Percentiles rank a stretch among this genome's conserved stretches.
Conservation (phyloP, 768 basidiomycete species). For the Collybia mongolica region DNA sequence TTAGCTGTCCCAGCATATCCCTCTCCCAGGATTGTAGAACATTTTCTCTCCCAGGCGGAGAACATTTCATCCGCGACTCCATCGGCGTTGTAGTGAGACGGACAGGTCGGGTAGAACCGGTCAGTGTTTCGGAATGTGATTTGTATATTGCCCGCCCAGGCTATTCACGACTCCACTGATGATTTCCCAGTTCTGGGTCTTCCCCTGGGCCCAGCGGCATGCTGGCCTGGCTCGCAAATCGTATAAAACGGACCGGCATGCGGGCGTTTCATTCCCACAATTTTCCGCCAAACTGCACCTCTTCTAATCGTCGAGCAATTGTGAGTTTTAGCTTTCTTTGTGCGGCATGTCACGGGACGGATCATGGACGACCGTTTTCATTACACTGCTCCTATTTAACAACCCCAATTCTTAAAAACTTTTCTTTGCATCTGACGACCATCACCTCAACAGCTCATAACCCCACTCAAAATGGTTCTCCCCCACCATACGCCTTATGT, state of each 20-base stretch:
- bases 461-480: constrained; percentile 54
- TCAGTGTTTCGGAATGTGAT: constrained; percentile 12
- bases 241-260: constrained; percentile 28
- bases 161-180: constrained; percentile 15
- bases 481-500: constrained; percentile 74
- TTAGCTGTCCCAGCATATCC: no score
- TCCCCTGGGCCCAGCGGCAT: constrained; percentile 36
- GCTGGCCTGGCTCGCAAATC: constrained; percentile 21
- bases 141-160: constrained; percentile 1
- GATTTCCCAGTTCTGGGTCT: constrained; percentile 18
- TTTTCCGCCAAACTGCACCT: constrained; percentile 5
- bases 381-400: constrained; percentile 17
- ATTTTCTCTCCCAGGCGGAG: not conserved
- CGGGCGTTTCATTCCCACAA: constrained; percentile 16
- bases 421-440: constrained; percentile 15
- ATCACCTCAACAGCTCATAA: constrained; percentile 14
- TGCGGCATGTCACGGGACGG: constrained; percentile 19
- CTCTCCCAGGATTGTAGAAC: no score
- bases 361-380: constrained; percentile 14
- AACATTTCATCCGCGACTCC: not conserved
- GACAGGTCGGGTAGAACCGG: constrained; percentile 28
- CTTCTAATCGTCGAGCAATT: not conserved
- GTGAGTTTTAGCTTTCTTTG: constrained; percentile 6
- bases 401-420: constrained; percentile 6
- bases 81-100: constrained; percentile 2